A percentile compares a stretch with the other conserved stretches of the same genome.
phyloP scores from a whole-genome alignment of 2,329 filamentous ascomycete species.

The Pseudogymnoascus sp. region DNA sequence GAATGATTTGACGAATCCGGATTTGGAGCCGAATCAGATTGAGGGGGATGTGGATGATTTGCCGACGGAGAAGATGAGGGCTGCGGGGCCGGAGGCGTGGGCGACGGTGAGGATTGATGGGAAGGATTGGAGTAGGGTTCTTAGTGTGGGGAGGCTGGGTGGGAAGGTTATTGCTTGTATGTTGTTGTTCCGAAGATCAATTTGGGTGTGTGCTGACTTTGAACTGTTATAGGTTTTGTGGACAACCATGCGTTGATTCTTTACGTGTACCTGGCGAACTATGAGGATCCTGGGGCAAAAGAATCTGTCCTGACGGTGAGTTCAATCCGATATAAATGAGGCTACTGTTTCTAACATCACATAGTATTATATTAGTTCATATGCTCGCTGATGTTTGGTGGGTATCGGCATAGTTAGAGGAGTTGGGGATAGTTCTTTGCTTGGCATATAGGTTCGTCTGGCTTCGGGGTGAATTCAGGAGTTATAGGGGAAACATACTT shows the following conservation, averaged over 20 bases:
- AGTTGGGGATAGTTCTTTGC: not conserved
- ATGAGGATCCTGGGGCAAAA: not conserved
- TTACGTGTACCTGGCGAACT: slow-evolving; percentile 70
- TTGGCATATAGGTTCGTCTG: not conserved
- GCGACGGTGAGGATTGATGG: slow-evolving; percentile 86
- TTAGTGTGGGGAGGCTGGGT: slow-evolving; percentile 83
- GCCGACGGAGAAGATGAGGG: slow-evolving; percentile 69
- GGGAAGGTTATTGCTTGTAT: slow-evolving; percentile 85
- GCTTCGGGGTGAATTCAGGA: not conserved
- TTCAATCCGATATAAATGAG: not conserved
- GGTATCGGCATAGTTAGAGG: not conserved
- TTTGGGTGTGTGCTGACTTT: slow-evolving; percentile 18
- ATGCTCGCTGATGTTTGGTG: not conserved
- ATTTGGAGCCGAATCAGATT: slow-evolving; percentile 70
- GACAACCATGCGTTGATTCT: slow-evolving; percentile 72
- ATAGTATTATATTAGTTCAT: slow-evolving; percentile 5
- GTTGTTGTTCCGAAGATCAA: slow-evolving; percentile 22
- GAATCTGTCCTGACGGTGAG: slow-evolving; percentile 3
- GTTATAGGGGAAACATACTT: not conserved
- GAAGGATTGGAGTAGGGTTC: slow-evolving; percentile 86
- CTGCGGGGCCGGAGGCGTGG: slow-evolving; percentile 73
- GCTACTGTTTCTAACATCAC: not conserved
- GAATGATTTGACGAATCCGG: slow-evolving; percentile 77
- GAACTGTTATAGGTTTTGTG: slow-evolving; percentile 48
- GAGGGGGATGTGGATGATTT: slow-evolving; percentile 55